Evolutionary conservation across 2,329 filamentous ascomycete species (phyloP).

Genomic region (Fusarium nematophilum): DNA sequence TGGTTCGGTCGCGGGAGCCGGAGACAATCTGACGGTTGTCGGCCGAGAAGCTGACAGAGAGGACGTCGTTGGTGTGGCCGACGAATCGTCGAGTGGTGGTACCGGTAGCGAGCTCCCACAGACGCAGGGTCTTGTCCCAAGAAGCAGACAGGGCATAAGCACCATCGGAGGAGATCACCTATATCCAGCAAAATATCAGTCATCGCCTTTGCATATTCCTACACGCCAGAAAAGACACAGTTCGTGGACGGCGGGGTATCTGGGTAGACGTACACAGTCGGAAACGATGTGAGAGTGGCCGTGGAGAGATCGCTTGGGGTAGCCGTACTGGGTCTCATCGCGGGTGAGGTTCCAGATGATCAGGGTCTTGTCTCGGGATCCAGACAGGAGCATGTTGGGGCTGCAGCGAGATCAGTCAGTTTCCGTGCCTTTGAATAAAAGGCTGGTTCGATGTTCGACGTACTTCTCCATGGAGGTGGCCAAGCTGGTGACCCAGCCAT

Average conservation of each 20-base stretch:
- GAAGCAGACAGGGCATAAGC: constrained; percentile 98
- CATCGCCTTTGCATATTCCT: constrained; percentile 27
- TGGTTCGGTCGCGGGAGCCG: constrained; percentile 96
- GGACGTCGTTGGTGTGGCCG: constrained; percentile 99
- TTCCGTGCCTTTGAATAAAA: constrained; percentile 5
- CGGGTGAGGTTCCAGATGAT: constrained; percentile 99
- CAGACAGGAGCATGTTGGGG: constrained; percentile 99
- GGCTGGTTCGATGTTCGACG: constrained; percentile 48
- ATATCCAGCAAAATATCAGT: constrained; percentile 45
- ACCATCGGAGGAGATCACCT: constrained; percentile 99
- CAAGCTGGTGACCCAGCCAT: constrained; percentile 98
- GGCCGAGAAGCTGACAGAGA: constrained; percentile 99
- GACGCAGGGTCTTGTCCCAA: constrained; percentile 99
- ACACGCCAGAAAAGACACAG: constrained; percentile 5
- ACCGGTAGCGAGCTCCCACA: constrained; percentile 98
- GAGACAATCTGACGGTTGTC: constrained; percentile 99
- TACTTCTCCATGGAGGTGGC: constrained; percentile 99
- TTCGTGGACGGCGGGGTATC: constrained; percentile 22
- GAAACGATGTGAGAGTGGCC: constrained; percentile 99
- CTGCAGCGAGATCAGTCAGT: constrained; percentile 53
- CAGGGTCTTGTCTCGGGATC: constrained; percentile 96
- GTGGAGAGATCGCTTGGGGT: constrained; percentile 98
- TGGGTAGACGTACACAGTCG: constrained; percentile 86
- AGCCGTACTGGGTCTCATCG: constrained; percentile 97
- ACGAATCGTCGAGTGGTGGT: constrained; percentile 98